A percentile compares a stretch with the other conserved stretches of the same genome.
phyloP scores from a whole-genome alignment of 768 basidiomycete species.

The Infundibulicybe gibba region DNA sequence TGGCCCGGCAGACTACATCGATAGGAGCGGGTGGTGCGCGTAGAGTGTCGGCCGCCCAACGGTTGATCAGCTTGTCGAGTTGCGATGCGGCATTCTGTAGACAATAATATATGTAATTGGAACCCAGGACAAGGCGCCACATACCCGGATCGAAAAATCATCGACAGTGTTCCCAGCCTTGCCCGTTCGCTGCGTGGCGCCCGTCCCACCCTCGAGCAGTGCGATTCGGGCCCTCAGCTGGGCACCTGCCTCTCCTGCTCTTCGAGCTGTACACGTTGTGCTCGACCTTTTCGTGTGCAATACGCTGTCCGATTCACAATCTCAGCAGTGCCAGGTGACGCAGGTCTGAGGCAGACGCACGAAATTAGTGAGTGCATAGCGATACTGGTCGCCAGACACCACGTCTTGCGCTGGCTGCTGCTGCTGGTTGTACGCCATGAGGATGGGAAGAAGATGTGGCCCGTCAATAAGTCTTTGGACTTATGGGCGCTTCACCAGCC shows the following conservation, averaged over 20 bases:
- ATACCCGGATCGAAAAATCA: constrained; percentile 85
- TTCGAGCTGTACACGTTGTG: constrained; percentile 75
- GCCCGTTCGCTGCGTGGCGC: constrained; percentile 30
- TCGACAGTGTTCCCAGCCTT: constrained; percentile 68
- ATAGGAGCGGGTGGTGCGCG: constrained; percentile 52
- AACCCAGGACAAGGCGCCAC: not conserved
- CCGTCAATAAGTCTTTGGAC: not conserved
- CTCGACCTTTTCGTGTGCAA: constrained; percentile 88
- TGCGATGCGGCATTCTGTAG: constrained; percentile 75
- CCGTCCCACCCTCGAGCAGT: constrained; percentile 60
- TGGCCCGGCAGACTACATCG: constrained; percentile 51
- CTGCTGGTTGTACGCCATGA: constrained; percentile 23
- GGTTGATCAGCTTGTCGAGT: constrained; percentile 79
- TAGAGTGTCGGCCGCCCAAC: constrained; percentile 81
- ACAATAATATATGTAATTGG: constrained; percentile 6
- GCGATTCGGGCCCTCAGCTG: constrained; percentile 66
- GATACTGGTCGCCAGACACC: constrained; percentile 65
- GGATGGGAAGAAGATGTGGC: not conserved
- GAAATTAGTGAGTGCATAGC: constrained; percentile 82
- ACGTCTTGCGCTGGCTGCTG: constrained; percentile 28
- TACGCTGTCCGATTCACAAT: constrained; percentile 43
- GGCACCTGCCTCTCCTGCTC: constrained; percentile 85
- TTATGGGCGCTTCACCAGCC: too few relatives aligned
- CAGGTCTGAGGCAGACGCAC: constrained; percentile 32
- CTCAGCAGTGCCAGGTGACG: not conserved